Evolutionary conservation across 257 asterid species (phyloP).

Genomic region (Jaltomata sinuosa): DNA sequence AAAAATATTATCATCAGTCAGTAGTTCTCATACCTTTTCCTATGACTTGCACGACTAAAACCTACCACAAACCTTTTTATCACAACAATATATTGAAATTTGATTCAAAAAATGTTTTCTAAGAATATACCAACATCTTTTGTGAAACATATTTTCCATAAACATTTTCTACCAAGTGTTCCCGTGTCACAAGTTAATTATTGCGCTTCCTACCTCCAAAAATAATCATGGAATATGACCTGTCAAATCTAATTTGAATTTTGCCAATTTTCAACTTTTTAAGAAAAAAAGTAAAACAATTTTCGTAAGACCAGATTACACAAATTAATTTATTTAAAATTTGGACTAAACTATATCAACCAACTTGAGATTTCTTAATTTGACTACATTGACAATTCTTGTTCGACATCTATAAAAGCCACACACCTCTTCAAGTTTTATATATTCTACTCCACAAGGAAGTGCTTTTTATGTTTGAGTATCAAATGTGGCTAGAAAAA

Average conservation of each 20-base stretch:
- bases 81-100: background rate
- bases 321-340: background rate
- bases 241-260: background rate
- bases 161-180: background rate
- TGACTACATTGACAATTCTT: background rate
- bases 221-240: background rate
- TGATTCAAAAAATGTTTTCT: background rate
- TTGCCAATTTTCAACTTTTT: background rate
- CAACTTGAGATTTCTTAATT: background rate
- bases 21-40: background rate
- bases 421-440: background rate
- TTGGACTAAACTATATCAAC: background rate
- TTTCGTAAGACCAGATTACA: background rate
- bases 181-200: background rate
- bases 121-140: background rate
- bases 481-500: conserved; percentile 21
- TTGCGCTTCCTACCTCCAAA: background rate
- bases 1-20: background rate
- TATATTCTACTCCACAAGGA: background rate
- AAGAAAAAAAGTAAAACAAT: background rate
- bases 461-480: background rate
- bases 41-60: background rate
- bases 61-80: background rate
- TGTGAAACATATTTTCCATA: background rate
- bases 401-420: background rate